Evolutionary conservation across 164 flowering plant genomes (phyloP).

Genomic region (Magnolia officinalis): DNA sequence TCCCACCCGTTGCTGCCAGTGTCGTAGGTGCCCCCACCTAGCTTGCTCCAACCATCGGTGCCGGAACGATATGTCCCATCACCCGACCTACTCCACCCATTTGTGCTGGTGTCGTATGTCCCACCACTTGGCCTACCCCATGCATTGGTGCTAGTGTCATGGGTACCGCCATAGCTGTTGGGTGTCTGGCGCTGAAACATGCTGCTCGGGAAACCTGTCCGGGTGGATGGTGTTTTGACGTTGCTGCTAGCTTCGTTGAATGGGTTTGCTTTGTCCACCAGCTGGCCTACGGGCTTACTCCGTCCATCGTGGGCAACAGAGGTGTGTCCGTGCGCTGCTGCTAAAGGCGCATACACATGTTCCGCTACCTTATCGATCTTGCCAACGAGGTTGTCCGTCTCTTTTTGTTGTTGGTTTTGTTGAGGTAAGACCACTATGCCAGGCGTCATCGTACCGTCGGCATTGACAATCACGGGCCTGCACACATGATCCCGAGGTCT

Average conservation of each 20-base stretch:
- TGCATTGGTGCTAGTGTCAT: not conserved
- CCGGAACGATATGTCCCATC: conserved; percentile 4
- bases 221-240: conserved; percentile 31
- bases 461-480: conserved; percentile 35
- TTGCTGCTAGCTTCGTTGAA: conserved; percentile 28
- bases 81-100: conserved; percentile 2
- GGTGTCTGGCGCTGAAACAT: conserved; percentile 23
- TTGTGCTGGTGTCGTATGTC: not conserved
- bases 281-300: conserved; percentile 13
- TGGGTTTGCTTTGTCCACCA: conserved; percentile 19
- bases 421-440: conserved; percentile 15
- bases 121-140: conserved; percentile 16
- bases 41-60: not conserved
- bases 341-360: conserved; percentile 18
- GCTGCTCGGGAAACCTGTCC: conserved; percentile 8
- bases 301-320: conserved; percentile 10
- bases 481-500: conserved; percentile 22
- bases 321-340: conserved; percentile 3
- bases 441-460: conserved; percentile 33
- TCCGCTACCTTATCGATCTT: conserved; percentile 26
- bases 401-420: not conserved
- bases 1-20: conserved; percentile 5
- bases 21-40: conserved; percentile 10
- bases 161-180: conserved; percentile 3
- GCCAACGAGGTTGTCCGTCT: conserved; percentile 8